Evolutionary conservation across 768 basidiomycete species (phyloP).

Genomic region (Clathrus columnatus): DNA sequence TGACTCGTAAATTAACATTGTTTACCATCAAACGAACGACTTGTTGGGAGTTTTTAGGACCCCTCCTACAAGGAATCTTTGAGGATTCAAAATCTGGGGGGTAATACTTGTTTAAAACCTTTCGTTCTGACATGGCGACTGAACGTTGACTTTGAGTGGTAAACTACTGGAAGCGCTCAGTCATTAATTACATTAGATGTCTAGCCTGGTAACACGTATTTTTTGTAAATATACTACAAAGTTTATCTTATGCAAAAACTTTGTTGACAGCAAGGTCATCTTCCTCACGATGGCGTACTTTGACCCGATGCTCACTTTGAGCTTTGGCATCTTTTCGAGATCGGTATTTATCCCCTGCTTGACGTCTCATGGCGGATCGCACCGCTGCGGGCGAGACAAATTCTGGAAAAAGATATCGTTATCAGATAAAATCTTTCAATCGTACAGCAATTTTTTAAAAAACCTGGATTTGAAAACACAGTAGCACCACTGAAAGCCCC

Average conservation of each 20-base stretch:
- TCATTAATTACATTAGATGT: too few species aligned
- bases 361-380: constrained; percentile 58
- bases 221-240: background rate
- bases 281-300: constrained; percentile 55
- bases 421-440: background rate
- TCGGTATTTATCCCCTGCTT: constrained; percentile 74
- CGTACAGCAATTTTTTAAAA: too few species aligned
- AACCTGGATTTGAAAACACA: constrained; percentile 92
- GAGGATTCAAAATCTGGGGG: constrained; percentile 98
- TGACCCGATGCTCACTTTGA: constrained; percentile 56
- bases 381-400: constrained; percentile 84
- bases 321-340: constrained; percentile 70
- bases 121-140: constrained; percentile 72
- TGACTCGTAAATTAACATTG: background rate
- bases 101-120: constrained; percentile 93
- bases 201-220: too few species aligned
- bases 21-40: constrained; percentile 99
- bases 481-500: constrained; percentile 94
- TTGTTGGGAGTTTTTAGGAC: constrained; percentile 91
- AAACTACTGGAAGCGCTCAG: background rate
- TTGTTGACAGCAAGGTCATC: constrained; percentile 77
- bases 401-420: constrained; percentile 55
- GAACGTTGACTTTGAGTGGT: background rate
- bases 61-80: constrained; percentile 85
- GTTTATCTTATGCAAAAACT: constrained; percentile 61